A percentile compares a stretch with the other conserved stretches of the same genome.
phyloP scores from a whole-genome alignment of 768 basidiomycete species.

The Rhodotorula sphaerocarpa region DNA sequence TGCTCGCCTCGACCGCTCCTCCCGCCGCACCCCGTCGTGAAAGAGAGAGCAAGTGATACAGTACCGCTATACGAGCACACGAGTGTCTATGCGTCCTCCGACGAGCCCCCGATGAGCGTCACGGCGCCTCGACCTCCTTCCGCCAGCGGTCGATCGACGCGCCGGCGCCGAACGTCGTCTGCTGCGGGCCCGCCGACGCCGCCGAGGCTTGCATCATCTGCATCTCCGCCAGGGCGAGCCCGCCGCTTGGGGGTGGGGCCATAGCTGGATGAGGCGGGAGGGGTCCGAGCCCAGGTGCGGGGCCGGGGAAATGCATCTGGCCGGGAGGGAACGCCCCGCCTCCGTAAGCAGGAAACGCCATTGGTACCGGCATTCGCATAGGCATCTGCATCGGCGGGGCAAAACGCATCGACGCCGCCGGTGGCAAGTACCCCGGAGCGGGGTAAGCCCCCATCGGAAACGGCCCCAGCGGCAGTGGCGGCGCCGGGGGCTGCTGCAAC shows the following conservation, averaged over 20 bases:
- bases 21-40: no score
- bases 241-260: no score
- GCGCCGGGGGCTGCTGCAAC: background rate
- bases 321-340: no score
- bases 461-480: background rate
- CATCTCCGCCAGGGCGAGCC: slow-evolving; percentile 25
- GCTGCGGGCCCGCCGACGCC: background rate
- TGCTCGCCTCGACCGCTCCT: no score
- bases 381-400: slow-evolving; percentile 8
- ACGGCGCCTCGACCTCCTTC: background rate
- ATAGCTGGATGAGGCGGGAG: no score
- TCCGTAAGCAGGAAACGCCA: no score
- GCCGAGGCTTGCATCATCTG: slow-evolving; percentile 19
- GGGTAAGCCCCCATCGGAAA: background rate
- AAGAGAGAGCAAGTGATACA: no score
- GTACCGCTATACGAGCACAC: no score
- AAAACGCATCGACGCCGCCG: background rate
- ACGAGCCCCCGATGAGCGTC: no score
- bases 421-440: slow-evolving; percentile 6
- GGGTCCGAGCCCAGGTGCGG: no score
- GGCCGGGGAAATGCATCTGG: no score
- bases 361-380: no score
- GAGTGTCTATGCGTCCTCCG: slow-evolving; percentile 3
- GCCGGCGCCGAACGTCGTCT: background rate
- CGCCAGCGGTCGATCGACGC: slow-evolving; percentile 24